A percentile compares a stretch with the other conserved stretches of the same genome.
phyloP scores from a whole-genome alignment of 495 filamentous ascomycete species.

The Hypoxylon crocopeplum region DNA sequence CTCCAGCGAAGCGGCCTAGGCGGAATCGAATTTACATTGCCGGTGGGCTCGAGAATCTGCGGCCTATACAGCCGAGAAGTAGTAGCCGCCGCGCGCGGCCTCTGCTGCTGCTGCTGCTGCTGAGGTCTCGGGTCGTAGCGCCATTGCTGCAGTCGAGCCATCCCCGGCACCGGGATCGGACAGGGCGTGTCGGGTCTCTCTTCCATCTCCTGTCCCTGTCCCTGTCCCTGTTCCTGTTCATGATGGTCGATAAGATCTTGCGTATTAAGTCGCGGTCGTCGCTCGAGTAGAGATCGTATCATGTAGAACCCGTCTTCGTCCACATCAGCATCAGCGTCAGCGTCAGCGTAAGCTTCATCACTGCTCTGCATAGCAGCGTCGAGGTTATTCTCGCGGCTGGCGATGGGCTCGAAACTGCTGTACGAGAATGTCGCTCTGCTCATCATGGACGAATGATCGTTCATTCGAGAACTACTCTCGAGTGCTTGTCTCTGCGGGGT shows the following conservation, averaged over 20 bases:
- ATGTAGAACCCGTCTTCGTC: slow-evolving; percentile 1
- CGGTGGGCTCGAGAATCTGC: too few species aligned
- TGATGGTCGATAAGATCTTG: too few species aligned
- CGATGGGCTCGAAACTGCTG: slow-evolving; percentile 16
- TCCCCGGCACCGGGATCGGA: neutral
- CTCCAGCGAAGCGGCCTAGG: too few species aligned
- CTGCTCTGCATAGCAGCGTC: neutral
- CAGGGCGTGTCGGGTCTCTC: neutral
- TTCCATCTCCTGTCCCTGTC: neutral
- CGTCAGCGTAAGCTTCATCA: neutral
- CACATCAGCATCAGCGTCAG: neutral
- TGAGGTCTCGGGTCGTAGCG: slow-evolving; percentile 13
- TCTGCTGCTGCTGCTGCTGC: neutral
- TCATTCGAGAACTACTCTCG: neutral
- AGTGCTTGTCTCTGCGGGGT: neutral
- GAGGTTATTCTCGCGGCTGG: neutral
- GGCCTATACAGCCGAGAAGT: neutral
- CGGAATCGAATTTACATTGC: too few species aligned
- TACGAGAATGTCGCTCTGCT: slow-evolving; percentile 1
- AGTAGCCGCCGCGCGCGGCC: neutral
- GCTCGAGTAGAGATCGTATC: neutral
- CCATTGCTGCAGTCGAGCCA: slow-evolving; percentile 16
- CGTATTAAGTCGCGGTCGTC: too few species aligned
- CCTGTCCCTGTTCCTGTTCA: neutral
- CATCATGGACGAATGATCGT: neutral